Percentiles rank a stretch among this genome's conserved stretches.
Evolutionary conservation across 2,329 filamentous ascomycete species (phyloP).

Genomic region (Fusarium napiforme): DNA sequence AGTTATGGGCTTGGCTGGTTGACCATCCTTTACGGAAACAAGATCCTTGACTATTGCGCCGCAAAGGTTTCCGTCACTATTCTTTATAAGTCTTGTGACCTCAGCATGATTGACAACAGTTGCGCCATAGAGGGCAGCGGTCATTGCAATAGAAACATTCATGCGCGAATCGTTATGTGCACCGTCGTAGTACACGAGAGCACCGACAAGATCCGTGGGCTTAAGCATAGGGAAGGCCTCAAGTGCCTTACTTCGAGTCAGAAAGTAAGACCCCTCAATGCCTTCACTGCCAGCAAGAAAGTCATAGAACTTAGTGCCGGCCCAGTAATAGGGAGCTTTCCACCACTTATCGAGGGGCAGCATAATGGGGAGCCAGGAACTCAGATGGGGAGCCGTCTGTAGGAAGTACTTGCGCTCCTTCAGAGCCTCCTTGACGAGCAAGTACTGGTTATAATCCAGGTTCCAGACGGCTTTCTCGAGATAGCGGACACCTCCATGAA

Average conservation of each 20-base stretch:
- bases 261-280: constrained; percentile 88
- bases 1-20: constrained; percentile 67
- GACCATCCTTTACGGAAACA: constrained; percentile 72
- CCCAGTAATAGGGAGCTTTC: constrained; percentile 82
- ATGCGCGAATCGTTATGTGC: constrained; percentile 93
- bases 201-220: constrained; percentile 80
- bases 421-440: constrained; percentile 76
- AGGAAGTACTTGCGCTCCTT: constrained; percentile 81
- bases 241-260: constrained; percentile 85
- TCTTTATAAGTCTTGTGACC: constrained; percentile 80
- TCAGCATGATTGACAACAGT: constrained; percentile 87
- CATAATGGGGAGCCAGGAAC: constrained; percentile 80
- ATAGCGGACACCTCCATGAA: constrained; percentile 81
- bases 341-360: constrained; percentile 79
- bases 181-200: constrained; percentile 91
- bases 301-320: constrained; percentile 84
- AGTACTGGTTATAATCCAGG: constrained; percentile 78
- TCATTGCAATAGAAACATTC: constrained; percentile 90
- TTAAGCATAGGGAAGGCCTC: constrained; percentile 92
- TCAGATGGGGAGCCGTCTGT: constrained; percentile 78
- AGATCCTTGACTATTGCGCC: constrained; percentile 80
- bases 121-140: constrained; percentile 85
- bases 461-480: constrained; percentile 82
- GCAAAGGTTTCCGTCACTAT: constrained; percentile 76
- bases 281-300: constrained; percentile 86